These are phyloP conservation scores for Opeltia flavorubescens DNA, from an alignment of 495 filamentous ascomycete species.

Conservation along the genomic window DNA sequence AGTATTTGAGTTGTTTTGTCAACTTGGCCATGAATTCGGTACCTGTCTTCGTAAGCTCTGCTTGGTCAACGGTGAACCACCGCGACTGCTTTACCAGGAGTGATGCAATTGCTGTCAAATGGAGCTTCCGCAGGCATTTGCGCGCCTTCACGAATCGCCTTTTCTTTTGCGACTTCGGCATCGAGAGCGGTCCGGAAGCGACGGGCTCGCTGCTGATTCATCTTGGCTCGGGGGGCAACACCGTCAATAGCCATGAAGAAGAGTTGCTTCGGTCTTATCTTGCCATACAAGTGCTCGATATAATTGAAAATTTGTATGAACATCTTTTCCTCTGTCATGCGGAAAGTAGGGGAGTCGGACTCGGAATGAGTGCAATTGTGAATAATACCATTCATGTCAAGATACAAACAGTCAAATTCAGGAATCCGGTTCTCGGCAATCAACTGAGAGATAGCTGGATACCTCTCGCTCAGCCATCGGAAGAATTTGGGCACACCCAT, in stretches of 20 bases:
- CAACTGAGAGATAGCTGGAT: constrained; percentile 95
- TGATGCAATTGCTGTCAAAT: constrained; percentile 99
- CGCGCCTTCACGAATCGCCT: constrained; percentile 73
- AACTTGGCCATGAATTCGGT: constrained; percentile 98
- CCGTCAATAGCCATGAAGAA: constrained; percentile 99
- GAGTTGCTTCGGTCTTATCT: constrained; percentile 94
- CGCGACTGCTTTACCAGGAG: constrained; percentile 43
- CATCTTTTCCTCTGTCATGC: constrained; percentile 95
- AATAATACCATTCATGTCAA: constrained; percentile 99
- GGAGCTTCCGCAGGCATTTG: constrained; percentile 90
- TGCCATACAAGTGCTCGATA: constrained; percentile 96
- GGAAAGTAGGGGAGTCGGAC: constrained; percentile 74
- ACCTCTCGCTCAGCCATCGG: constrained; percentile 75
- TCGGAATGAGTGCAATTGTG: constrained; percentile 99
- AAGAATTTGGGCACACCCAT: constrained; percentile 95
- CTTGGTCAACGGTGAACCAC: background rate
- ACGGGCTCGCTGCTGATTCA: constrained; percentile 96
- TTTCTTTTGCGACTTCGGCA: constrained; percentile 74
- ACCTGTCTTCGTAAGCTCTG: constrained; percentile 17
- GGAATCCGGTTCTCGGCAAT: constrained; percentile 99
- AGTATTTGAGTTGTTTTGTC: constrained; percentile 89
- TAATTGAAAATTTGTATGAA: constrained; percentile 99
- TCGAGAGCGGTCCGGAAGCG: constrained; percentile 93
- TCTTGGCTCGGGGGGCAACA: constrained; percentile 94
- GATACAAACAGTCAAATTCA: constrained; percentile 95